Conservation (phyloP, 2,329 filamentous ascomycete species). For the Thermoascus crustaceus region DNA sequence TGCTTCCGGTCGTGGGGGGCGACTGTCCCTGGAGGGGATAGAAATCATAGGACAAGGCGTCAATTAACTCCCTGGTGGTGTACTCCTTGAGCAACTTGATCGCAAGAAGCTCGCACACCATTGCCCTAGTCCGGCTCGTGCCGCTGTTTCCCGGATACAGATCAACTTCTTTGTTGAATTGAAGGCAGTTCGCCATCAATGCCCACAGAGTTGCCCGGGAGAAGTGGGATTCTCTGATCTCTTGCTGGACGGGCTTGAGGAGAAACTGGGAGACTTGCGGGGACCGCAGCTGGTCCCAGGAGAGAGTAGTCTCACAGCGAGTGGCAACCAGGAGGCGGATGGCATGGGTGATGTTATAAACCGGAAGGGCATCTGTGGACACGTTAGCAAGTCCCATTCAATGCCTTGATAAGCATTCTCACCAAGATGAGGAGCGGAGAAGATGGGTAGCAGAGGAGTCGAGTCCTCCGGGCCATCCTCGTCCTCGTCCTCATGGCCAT, state of each 20-base stretch:
- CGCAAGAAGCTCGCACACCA: constrained; percentile 83
- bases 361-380: constrained; percentile 64
- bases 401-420: constrained; percentile 13
- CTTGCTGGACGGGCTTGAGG: constrained; percentile 88
- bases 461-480: constrained; percentile 39
- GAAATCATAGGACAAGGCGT: constrained; percentile 91
- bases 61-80: constrained; percentile 79
- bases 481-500: constrained; percentile 34
- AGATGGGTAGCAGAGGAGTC: constrained; percentile 62
- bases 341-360: constrained; percentile 84
- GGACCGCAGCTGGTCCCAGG: constrained; percentile 93
- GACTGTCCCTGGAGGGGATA: constrained; percentile 79
- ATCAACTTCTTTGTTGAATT: constrained; percentile 83
- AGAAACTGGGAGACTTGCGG: constrained; percentile 94
- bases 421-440: constrained; percentile 72
- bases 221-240: constrained; percentile 75
- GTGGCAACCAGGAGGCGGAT: constrained; percentile 77
- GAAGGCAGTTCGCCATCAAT: constrained; percentile 84
- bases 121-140: constrained; percentile 71
- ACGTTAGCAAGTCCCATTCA: neutral
- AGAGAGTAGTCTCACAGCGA: constrained; percentile 81
- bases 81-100: constrained; percentile 88
- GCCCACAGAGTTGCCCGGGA: constrained; percentile 81
- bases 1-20: constrained; percentile 32
- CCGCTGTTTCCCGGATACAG: constrained; percentile 76